A percentile compares a stretch with the other conserved stretches of the same genome.
Conservation (phyloP, 78 protist species). For the Polysphondylium violaceum region DNA sequence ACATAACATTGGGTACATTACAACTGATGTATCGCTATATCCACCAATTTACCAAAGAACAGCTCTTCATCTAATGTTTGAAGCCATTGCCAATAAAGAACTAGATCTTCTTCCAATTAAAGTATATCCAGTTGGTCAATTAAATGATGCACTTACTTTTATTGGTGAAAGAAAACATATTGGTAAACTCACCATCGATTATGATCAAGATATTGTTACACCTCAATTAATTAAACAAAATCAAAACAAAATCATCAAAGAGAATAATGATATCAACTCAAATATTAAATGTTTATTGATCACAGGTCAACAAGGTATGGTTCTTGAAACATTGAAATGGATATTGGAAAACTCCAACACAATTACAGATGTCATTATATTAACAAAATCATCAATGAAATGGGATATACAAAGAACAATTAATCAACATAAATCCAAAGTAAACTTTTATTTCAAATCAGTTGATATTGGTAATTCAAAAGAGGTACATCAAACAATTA, state of each 20-base stretch:
- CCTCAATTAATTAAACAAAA: not conserved
- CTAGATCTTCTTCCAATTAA: not conserved
- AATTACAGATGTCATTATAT: slow-evolving; percentile 5
- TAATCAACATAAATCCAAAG: not conserved
- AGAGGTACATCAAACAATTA: not conserved
- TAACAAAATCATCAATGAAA: slow-evolving; percentile 22
- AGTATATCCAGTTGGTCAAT: not conserved
- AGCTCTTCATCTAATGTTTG: not conserved
- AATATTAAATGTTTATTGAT: not conserved
- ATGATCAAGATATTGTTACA: not conserved
- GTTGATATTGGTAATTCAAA: not conserved
- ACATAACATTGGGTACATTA: not conserved
- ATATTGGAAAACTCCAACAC: not conserved
- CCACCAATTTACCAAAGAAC: no score
- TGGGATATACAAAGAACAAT: slow-evolving; percentile 50
- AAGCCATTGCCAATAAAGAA: not conserved
- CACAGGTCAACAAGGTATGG: slow-evolving; percentile 59
- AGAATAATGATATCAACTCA: not conserved
- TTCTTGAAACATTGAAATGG: slow-evolving; percentile 20
- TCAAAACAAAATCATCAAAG: not conserved
- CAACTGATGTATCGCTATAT: not conserved
- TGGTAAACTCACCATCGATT: slow-evolving; percentile 47
- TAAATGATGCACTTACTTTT: slow-evolving; percentile 3
- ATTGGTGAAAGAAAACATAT: slow-evolving; percentile 23
- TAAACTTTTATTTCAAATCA: not conserved